phyloP scores from a whole-genome alignment of 169 alveolate species.

The Theileria equi region DNA sequence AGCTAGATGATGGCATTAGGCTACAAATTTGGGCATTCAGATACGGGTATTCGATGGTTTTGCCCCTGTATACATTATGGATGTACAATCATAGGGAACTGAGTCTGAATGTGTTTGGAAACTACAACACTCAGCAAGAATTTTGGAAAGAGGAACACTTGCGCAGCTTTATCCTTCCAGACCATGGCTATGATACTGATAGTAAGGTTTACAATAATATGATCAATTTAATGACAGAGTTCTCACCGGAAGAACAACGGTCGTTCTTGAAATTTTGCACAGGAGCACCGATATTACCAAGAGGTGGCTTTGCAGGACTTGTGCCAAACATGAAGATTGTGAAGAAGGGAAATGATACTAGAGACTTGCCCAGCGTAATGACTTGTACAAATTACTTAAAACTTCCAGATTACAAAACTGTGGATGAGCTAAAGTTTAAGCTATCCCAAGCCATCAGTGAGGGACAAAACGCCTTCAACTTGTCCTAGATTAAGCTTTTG shows the following conservation, averaged over 20 bases:
- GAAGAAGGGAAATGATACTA: conserved; percentile 73
- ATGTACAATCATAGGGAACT: conserved; percentile 68
- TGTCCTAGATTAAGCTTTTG: conserved; percentile 66
- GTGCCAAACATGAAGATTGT: conserved; percentile 85
- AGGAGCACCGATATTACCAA: conserved; percentile 91
- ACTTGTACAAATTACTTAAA: conserved; percentile 92
- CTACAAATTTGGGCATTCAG: conserved; percentile 71
- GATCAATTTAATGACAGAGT: conserved; percentile 71
- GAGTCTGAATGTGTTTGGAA: conserved; percentile 59
- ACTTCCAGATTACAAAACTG: conserved; percentile 88
- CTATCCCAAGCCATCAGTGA: conserved; percentile 86
- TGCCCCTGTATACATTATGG: conserved; percentile 63
- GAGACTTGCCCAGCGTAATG: conserved; percentile 89
- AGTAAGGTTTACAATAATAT: conserved; percentile 64
- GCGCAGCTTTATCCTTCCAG: conserved; percentile 80
- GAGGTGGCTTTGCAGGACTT: conserved; percentile 89
- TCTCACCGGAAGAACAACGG: conserved; percentile 70
- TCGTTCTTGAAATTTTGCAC: conserved; percentile 86
- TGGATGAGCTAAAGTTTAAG: conserved; percentile 77
- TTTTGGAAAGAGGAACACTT: conserved; percentile 73
- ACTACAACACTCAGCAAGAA: conserved; percentile 49
- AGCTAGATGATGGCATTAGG: conserved; percentile 66
- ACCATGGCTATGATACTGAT: conserved; percentile 81
- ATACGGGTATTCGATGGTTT: conserved; percentile 68
- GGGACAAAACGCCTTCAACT: conserved; percentile 84